Base-by-base conservation (phyloP, 2,329 filamentous ascomycete genomes). In the Stachybotrys chlorohalonatus region DNA sequence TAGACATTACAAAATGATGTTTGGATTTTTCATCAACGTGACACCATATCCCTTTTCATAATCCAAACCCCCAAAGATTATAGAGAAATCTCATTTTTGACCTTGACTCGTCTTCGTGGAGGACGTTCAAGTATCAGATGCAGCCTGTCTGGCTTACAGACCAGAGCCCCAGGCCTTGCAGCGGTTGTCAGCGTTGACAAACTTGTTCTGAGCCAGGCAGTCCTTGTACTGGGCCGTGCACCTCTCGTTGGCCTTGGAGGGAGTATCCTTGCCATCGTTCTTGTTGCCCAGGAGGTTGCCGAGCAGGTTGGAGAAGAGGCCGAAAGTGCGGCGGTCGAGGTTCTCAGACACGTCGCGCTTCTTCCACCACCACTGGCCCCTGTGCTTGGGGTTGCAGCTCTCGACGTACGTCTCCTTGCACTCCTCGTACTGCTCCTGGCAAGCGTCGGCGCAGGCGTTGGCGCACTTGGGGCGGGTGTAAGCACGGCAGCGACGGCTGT, bases 151-250 rank as follows among this genome's bases (percentile, higher is more conserved):
- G 24, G 24, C 24, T 24, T 59, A 64, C 45, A 61, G 45, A 58
- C 68, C 56, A 8, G 55, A 54, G 45, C 68, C 68, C 57, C 64
- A 78, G 49, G 56, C 67, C 45, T 59, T 61, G 64, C 78, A 81
- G 60, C 76, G 73, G 39, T 66, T 63, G 7, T 58, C 58, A 5
- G 65, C 68, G 47, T 67, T 67, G 32, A 74, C 66, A 11, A 65
- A 59, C 56, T 61, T 64, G 65, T 82, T 81, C 31, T 67, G 64
- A 13, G 45, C 51, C 56, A 78, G 60, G 57, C 78, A 82, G 61
- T 80, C 78, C 4, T 59, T 58, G 60, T 78, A 78, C 69, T 82
- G 79, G 17, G 69, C 66, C 55, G 70, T 66, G 65, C 79, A 82
- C 64, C 78, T 77, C 53, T 60, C 63, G 49, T 59, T 57, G n/a